These are phyloP conservation scores for Boletus holoroseus DNA, from an alignment of 1,284 basidiomycete genomes.

Conservation along the genomic window DNA sequence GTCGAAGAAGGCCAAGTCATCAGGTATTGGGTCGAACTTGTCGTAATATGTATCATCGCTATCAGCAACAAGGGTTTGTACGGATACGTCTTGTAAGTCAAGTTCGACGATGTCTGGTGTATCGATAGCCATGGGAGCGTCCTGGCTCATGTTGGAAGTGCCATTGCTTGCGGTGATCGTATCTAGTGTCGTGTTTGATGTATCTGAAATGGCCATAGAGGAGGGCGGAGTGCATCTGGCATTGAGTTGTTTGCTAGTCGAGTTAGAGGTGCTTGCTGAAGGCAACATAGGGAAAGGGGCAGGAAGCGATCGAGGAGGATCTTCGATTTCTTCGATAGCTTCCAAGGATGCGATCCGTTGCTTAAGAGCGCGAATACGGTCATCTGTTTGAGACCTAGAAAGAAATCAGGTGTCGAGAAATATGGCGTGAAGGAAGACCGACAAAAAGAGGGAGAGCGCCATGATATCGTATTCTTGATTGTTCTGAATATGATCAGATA, in stretches of 20 bases:
- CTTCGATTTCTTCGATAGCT: background rate
- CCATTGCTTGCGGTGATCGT: background rate
- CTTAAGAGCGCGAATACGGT: slow-evolving; percentile 25
- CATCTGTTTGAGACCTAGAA: slow-evolving; percentile 25
- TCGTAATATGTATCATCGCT: slow-evolving; percentile 32
- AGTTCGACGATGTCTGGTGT: slow-evolving; percentile 12
- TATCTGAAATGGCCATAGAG: slow-evolving; percentile 18
- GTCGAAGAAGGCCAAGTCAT: slow-evolving; percentile 18
- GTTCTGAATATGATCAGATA: slow-evolving; percentile 18
- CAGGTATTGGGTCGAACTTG: slow-evolving; percentile 26
- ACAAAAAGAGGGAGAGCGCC: slow-evolving; percentile 23
- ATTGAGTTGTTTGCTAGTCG: background rate
- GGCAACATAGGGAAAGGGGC: slow-evolving; percentile 6
- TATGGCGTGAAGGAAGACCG: background rate
- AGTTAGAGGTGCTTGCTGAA: background rate
- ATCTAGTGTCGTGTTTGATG: slow-evolving; percentile 15
- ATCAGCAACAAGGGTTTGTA: slow-evolving; percentile 19
- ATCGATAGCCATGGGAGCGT: slow-evolving; percentile 5
- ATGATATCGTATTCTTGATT: slow-evolving; percentile 20
- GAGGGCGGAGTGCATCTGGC: slow-evolving; percentile 10
- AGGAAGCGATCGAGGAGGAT: background rate
- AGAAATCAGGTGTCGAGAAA: background rate
- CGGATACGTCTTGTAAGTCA: slow-evolving; percentile 21
- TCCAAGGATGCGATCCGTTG: slow-evolving; percentile 16
- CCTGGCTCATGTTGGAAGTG: background rate